Conservation (phyloP, 2,329 filamentous ascomycete genomes). For the Trichoderma cornu-damae region DNA sequence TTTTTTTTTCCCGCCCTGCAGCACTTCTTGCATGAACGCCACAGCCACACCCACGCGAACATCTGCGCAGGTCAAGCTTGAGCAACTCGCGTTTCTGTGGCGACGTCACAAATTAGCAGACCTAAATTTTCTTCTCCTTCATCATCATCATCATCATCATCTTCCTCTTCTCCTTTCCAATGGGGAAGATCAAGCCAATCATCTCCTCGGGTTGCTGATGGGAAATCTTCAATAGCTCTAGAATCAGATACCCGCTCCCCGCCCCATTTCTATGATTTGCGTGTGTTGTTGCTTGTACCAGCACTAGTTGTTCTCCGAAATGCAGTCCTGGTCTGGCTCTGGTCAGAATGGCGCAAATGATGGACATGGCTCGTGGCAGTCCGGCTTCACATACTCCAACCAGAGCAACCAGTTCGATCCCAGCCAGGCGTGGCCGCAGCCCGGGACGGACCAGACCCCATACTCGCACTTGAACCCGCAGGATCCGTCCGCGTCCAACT, state of each 20-base stretch:
- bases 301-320: conserved; percentile 28
- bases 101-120: conserved; percentile 20
- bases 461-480: conserved; percentile 33
- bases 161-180: neutral
- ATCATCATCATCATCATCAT: too few relatives aligned
- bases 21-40: conserved; percentile 23
- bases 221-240: conserved; percentile 29
- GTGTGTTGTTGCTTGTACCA: conserved; percentile 22
- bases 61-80: neutral
- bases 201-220: conserved; percentile 29
- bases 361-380: conserved; percentile 34
- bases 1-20: conserved; percentile 19
- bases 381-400: conserved; percentile 31
- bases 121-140: neutral
- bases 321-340: conserved; percentile 39
- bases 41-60: conserved; percentile 21
- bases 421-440: conserved; percentile 36
- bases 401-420: conserved; percentile 38
- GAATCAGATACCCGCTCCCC: conserved; percentile 20
- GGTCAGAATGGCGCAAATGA: conserved; percentile 35
- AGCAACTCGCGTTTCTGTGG: conserved; percentile 20
- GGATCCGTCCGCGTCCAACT: conserved; percentile 31
- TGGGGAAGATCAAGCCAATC: neutral
- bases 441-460: conserved; percentile 31
- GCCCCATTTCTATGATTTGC: conserved; percentile 20